These are phyloP conservation scores for Penicillium pancosmium DNA, from an alignment of 495 filamentous ascomycete species.

Conservation along the genomic window DNA sequence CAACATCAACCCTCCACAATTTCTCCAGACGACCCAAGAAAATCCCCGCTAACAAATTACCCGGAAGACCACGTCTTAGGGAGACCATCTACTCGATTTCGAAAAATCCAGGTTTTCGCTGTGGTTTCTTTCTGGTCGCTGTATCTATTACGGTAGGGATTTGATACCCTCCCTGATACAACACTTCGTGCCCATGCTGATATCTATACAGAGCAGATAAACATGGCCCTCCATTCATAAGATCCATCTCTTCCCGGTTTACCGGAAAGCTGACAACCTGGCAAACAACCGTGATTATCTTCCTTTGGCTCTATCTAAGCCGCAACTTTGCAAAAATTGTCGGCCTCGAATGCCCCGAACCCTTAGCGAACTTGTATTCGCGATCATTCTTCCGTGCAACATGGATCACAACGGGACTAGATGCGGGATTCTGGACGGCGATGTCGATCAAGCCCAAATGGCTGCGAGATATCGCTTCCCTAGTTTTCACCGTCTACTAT, in stretches of 20 bases:
- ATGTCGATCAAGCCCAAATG: conserved; percentile 87
- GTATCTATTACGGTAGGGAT: conserved; percentile 71
- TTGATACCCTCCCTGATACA: neutral
- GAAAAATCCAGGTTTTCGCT: conserved; percentile 89
- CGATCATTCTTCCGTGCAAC: conserved; percentile 96
- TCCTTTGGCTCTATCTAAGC: conserved; percentile 87
- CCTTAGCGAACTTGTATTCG: conserved; percentile 91
- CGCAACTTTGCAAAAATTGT: conserved; percentile 93
- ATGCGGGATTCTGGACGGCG: conserved; percentile 97
- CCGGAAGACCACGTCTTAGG: conserved; percentile 84
- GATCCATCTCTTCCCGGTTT: conserved; percentile 70
- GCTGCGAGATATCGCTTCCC: conserved; percentile 77
- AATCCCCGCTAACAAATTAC: neutral
- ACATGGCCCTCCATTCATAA: conserved; percentile 81
- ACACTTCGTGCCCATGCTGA: neutral
- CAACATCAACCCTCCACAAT: neutral
- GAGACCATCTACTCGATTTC: conserved; percentile 84
- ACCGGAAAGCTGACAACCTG: conserved; percentile 74
- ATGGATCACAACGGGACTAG: conserved; percentile 92
- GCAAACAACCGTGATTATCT: conserved; percentile 85
- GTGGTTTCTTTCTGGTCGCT: conserved; percentile 90
- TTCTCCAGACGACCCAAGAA: neutral
- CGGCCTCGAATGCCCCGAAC: conserved; percentile 89
- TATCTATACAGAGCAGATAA: conserved; percentile 65
- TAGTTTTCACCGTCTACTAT: conserved; percentile 87